These are phyloP conservation scores for Scheffersomyces lignicola DNA, from an alignment of 1,139 yeast species.

Conservation along the genomic window DNA sequence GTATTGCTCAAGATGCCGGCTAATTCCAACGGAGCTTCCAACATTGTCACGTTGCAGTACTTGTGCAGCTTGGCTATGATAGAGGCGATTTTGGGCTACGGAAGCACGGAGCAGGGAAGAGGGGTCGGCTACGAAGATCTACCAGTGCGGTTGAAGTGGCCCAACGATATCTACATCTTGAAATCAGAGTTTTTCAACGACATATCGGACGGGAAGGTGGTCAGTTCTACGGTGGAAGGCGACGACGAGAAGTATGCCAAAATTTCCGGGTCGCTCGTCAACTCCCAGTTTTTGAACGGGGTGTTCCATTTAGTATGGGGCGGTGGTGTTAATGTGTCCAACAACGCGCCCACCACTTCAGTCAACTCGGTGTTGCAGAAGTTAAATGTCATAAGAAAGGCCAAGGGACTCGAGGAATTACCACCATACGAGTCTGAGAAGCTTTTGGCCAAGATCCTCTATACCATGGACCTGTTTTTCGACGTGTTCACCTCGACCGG, in stretches of 20 bases:
- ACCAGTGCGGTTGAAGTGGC: constrained; percentile 92
- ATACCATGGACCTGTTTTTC: constrained; percentile 62
- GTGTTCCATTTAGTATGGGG: constrained; percentile 74
- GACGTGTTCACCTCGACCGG: constrained; percentile 63
- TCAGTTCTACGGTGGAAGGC: constrained; percentile 38
- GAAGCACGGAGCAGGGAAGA: constrained; percentile 39
- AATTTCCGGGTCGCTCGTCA: constrained; percentile 82
- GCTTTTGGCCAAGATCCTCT: constrained; percentile 69
- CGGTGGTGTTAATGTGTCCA: constrained; percentile 81
- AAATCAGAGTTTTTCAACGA: constrained; percentile 56
- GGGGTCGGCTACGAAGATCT: constrained; percentile 65
- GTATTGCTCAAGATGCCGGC: constrained; percentile 64
- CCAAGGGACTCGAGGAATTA: constrained; percentile 40
- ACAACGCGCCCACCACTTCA: constrained; percentile 91
- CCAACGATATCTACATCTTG: constrained; percentile 83
- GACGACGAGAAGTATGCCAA: constrained; percentile 61
- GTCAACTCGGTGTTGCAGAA: constrained; percentile 66
- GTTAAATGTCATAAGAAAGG: constrained; percentile 52
- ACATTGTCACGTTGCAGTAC: constrained; percentile 82
- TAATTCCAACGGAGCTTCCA: constrained; percentile 29
- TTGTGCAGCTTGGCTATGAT: constrained; percentile 80
- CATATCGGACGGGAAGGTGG: constrained; percentile 28
- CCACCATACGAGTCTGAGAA: constrained; percentile 59
- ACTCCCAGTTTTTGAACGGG: constrained; percentile 64
- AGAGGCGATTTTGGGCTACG: constrained; percentile 69